Evolutionary conservation across 2,329 filamentous ascomycete genomes (phyloP).

Genomic region (Pyricularia sp.): DNA sequence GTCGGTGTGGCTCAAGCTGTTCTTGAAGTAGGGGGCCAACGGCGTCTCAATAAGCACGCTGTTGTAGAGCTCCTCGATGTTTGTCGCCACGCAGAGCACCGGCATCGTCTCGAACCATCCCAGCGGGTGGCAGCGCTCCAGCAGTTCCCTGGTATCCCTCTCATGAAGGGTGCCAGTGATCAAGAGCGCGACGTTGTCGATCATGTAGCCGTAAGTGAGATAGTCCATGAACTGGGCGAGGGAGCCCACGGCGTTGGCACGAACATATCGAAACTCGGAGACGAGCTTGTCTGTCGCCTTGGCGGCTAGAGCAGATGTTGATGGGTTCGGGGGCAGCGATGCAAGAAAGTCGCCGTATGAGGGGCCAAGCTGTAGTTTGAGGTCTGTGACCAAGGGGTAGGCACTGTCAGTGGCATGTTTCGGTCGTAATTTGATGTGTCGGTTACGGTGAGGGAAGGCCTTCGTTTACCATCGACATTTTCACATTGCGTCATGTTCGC

Average conservation of each 20-base stretch:
- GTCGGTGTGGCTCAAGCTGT: conserved; percentile 88
- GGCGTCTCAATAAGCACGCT: conserved; percentile 94
- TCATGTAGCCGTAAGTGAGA: conserved; percentile 99
- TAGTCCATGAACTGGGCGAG: conserved; percentile 96
- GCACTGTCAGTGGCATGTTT: conserved; percentile 5
- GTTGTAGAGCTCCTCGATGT: conserved; percentile 98
- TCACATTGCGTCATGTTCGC: conserved; percentile 95
- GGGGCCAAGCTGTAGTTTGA: conserved; percentile 93
- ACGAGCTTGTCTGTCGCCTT: conserved; percentile 98
- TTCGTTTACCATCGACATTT: conserved; percentile 67
- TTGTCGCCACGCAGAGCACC: conserved; percentile 91
- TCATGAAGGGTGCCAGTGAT: conserved; percentile 98
- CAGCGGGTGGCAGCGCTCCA: conserved; percentile 90
- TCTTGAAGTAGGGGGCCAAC: conserved; percentile 93
- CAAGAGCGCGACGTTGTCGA: conserved; percentile 94
- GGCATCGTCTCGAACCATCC: conserved; percentile 99
- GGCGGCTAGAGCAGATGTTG: conserved; percentile 83
- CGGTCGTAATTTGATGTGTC: conserved; percentile 4
- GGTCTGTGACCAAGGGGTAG: conserved; percentile 44
- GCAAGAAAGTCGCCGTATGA: conserved; percentile 96
- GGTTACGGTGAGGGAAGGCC: conserved; percentile 15
- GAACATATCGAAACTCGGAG: conserved; percentile 90
- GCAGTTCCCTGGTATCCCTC: conserved; percentile 84
- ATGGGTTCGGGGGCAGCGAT: conserved; percentile 87
- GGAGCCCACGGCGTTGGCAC: conserved; percentile 83